phyloP scores from a whole-genome alignment of 2,329 filamentous ascomycete genomes.

The Claviceps paspali region DNA sequence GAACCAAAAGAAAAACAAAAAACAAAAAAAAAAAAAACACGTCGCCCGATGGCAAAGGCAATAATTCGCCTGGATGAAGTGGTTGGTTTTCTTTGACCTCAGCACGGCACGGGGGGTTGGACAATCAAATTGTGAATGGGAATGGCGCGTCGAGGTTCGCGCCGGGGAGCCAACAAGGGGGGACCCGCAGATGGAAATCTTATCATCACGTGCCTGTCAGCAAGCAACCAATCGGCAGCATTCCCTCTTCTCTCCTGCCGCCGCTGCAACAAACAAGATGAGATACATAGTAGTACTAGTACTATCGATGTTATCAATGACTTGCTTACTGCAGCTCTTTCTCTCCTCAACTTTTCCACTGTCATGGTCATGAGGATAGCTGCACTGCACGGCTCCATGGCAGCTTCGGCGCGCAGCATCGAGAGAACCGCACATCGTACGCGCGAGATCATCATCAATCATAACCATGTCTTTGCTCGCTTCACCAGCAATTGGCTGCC shows the following conservation, averaged over 20 bases:
- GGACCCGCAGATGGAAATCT: constrained; percentile 2
- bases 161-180: background rate
- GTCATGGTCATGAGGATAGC: no score
- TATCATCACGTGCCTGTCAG: constrained; percentile 10
- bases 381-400: no score
- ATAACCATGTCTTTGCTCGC: constrained; percentile 4
- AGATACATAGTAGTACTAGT: no score
- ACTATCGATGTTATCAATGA: no score
- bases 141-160: constrained; percentile 2
- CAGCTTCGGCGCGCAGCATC: no score
- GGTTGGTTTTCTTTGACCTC: constrained; percentile 2
- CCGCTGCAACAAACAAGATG: background rate
- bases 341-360: no score
- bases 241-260: constrained; percentile 5
- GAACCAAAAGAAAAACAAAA: no score
- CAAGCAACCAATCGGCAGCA: constrained; percentile 13
- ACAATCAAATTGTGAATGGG: constrained; percentile 1
- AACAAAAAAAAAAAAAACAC: no score
- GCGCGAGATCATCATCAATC: no score
- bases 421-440: no score
- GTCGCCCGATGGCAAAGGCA: constrained; percentile 11
- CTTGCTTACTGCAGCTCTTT: no score
- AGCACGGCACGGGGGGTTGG: background rate
- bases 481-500: constrained; percentile 6
- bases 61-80: constrained; percentile 6